Base-by-base conservation (phyloP, 1,284 basidiomycete species). In the Caloboletus firmus region DNA sequence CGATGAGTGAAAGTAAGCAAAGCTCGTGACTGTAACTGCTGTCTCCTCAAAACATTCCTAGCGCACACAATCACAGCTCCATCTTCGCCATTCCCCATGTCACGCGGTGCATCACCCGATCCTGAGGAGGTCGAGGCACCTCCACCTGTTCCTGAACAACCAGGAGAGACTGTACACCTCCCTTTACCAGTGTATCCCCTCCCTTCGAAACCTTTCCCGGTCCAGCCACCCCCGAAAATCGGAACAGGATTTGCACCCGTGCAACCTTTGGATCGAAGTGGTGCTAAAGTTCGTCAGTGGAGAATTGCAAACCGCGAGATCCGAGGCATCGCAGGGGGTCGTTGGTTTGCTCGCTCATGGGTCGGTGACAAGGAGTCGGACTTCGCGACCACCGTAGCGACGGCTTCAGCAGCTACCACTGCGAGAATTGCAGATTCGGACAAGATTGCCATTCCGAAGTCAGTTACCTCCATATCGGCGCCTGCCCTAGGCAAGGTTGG, bases 281-380 rank as follows among this genome's bases (percentile, higher is more conserved):
- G 75, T 11, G 79, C 77, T 39, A 80, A 81, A 59, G 80, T 82
- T 15, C 81, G 88, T 40, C 82, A 79, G 54, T 91, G 88, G 88
- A 79, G 87, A 44, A 67, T 79, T 40, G 88, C 86, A 6, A 78
- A 85, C 54, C 80, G 89, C 46, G 89, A 91, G 67, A 82, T 91
- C 45, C 77, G 86, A 40, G 89, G 88, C 10, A 89, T 91, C 51
- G 89, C 84, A 31, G 88, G 88, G 13, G 88, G 88, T 3, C 79
- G 88, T 28, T 91, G 89, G 89, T 85, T 90, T 61, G 72, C 82
- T 9, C 79, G 79, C 28, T 74, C 85, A 13, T 91, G 87, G 88
- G 85, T 87, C 13, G 89, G 87, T n/a, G 84, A 84, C 55, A 89
- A 88, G 68, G 85, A 88, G 41, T 89, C 86, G 13, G 80, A 85